Base-by-base conservation (phyloP, 768 basidiomycete genomes). In the Rubroboletus pulcherrimus region DNA sequence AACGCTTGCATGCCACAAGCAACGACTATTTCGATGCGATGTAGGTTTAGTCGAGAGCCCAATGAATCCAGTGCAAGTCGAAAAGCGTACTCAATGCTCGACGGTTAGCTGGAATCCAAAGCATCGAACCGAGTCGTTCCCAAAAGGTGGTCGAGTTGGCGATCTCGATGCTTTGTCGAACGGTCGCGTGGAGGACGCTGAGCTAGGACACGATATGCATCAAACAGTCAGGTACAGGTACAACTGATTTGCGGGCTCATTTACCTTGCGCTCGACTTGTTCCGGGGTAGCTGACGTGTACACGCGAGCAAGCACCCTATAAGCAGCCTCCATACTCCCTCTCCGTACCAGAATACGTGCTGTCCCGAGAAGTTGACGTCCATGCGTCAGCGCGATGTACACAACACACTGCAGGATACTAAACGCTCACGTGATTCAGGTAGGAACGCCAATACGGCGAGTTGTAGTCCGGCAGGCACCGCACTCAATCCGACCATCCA, bases 401-500 rank as follows among this genome's bases (percentile, higher is more conserved):
- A 40, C 2, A 21, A 44, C 11, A 2, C 12, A 14, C 24, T 24
- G 4, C 24, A 30, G 9, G 12, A 31, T 24, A 26, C 15, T 8
- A 43, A 39, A 51, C 8, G 77, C 86, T 66, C 57, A 89, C 87
- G 91, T 46, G 86, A 87, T 70, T 93, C 91, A 3, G 91, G 91
- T 4, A 91, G 74, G 66, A 86, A 83, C 52, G 82, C 74, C 49
- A 91, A 65, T 51, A 84, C 71, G 4, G 78, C 42, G 37, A 85
- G 74, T 63, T 91, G 89, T 6, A 90, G 54, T 3, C 71, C 84
- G 1, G 87, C 84, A 1, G 88, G 88, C 2, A 87, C 74, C 2
- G 81, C 81, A 14, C 90, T 87, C 3, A 92, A 73, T 4, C 88
- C 91, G 15, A 89, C 87, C 86, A 91, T 89, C 83, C 83, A 92